Evolutionary conservation across 1,284 basidiomycete genomes (phyloP).

Genomic region (Ustilago loliicola): DNA sequence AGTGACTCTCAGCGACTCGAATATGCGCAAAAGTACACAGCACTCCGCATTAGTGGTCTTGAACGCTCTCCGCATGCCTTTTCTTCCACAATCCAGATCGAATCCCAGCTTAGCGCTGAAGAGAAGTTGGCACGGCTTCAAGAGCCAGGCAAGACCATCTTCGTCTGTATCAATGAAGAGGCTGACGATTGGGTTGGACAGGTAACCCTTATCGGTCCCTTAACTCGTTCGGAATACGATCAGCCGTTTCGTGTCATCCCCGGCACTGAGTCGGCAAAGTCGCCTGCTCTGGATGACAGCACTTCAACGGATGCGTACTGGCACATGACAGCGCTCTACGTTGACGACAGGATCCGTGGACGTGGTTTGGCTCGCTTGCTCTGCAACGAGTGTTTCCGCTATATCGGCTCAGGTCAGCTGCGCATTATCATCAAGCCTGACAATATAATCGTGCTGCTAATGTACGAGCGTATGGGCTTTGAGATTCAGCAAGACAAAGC

Average conservation of each 20-base stretch:
- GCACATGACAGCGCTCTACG: constrained; percentile 36
- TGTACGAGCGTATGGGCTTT: constrained; percentile 34
- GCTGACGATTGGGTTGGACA: constrained; percentile 20
- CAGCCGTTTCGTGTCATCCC: constrained; percentile 12
- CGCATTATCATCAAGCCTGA: constrained; percentile 36
- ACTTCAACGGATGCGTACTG: constrained; percentile 9
- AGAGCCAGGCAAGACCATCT: constrained; percentile 17
- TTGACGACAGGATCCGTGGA: constrained; percentile 23
- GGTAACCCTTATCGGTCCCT: constrained; percentile 20
- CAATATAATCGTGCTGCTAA: constrained; percentile 19
- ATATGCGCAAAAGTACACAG: constrained; percentile 18
- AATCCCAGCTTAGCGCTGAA: constrained; percentile 8
- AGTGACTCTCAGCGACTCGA: constrained; percentile 5
- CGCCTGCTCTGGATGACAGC: background rate
- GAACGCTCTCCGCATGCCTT: constrained; percentile 31
- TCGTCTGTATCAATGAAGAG: constrained; percentile 12
- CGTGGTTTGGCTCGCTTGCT: constrained; percentile 21
- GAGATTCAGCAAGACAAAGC: constrained; percentile 2
- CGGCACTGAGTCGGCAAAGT: constrained; percentile 1
- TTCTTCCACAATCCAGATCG: constrained; percentile 20
- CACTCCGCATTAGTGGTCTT: constrained; percentile 19
- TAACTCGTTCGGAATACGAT: constrained; percentile 15
- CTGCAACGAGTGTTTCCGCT: constrained; percentile 17
- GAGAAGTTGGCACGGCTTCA: constrained; percentile 17
- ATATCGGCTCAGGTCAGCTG: constrained; percentile 16